A percentile compares a stretch with the other conserved stretches of the same genome.
Evolutionary conservation across 306 rosid species (phyloP).

Genomic region (Benincasa hispida): DNA sequence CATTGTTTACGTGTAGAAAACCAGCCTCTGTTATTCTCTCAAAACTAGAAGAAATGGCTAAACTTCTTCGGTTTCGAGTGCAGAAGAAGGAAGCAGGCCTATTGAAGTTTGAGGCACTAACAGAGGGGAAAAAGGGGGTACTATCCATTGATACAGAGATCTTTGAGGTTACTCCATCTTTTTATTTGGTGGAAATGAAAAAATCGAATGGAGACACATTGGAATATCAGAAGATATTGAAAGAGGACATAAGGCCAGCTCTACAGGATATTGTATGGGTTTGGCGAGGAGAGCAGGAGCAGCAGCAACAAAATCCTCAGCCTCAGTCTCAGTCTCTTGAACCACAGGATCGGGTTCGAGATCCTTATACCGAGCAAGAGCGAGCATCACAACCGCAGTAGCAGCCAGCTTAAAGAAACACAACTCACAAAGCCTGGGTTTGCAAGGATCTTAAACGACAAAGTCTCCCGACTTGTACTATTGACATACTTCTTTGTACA

Average conservation of each 20-base stretch:
- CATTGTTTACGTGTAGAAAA: slow-evolving; percentile 51
- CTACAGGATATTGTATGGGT: slow-evolving; percentile 80
- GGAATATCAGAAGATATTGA: slow-evolving; percentile 62
- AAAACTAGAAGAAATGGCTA: slow-evolving; percentile 60
- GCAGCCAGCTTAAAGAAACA: neutral
- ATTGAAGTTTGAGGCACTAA: slow-evolving; percentile 37
- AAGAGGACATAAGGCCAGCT: slow-evolving; percentile 61
- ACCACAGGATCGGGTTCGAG: neutral
- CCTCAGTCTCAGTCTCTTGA: neutral
- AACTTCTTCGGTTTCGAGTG: slow-evolving; percentile 46
- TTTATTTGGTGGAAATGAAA: slow-evolving; percentile 76
- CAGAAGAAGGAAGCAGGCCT: slow-evolving; percentile 54
- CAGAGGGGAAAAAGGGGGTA: slow-evolving; percentile 63
- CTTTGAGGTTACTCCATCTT: slow-evolving; percentile 56
- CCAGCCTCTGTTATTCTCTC: slow-evolving; percentile 55
- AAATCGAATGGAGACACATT: slow-evolving; percentile 72
- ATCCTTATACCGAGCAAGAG: neutral
- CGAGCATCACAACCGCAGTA: neutral
- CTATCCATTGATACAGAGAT: slow-evolving; percentile 77
- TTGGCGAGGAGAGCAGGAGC: slow-evolving; percentile 47
- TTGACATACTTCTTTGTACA: neutral
- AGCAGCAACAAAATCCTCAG: slow-evolving; percentile 8
- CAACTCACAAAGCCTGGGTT: neutral
- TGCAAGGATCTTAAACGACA: neutral
- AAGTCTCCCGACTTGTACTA: neutral